phyloP scores from a whole-genome alignment of 352 stramenopile genomes.

The Peronospora belbahrii region DNA sequence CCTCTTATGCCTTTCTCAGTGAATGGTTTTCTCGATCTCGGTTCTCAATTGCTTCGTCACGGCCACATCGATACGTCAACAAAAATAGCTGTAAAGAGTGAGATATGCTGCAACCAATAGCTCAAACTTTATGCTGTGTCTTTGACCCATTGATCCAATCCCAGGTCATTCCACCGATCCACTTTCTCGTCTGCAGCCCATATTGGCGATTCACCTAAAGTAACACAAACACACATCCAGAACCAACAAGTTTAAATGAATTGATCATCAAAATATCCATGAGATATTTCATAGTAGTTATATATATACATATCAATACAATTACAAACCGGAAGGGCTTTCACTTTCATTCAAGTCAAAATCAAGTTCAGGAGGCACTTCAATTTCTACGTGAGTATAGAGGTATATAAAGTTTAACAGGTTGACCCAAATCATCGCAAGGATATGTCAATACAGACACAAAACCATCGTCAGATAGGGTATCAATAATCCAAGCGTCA shows the following conservation, averaged over 20 bases:
- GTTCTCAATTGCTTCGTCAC: constrained; percentile 51
- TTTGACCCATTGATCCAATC: constrained; percentile 53
- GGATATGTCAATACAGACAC: constrained; percentile 12
- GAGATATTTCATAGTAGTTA: no score
- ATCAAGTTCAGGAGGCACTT: constrained; percentile 48
- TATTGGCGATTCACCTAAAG: constrained; percentile 39
- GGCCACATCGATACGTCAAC: constrained; percentile 18
- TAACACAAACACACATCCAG: neutral
- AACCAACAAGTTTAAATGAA: no score
- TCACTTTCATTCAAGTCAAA: constrained; percentile 52
- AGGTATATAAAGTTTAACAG: neutral
- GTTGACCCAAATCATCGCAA: no score
- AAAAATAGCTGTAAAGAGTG: no score
- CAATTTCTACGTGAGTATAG: constrained; percentile 43
- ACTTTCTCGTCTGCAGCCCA: constrained; percentile 51
- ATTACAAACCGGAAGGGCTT: constrained; percentile 28
- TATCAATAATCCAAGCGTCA: constrained; percentile 73
- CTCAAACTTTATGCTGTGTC: constrained; percentile 25
- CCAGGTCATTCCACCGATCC: constrained; percentile 75
- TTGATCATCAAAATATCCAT: no score
- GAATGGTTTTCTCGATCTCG: no score
- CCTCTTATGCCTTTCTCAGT: constrained; percentile 28
- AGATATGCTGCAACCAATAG: neutral
- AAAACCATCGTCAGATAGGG: constrained; percentile 70
- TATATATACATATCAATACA: neutral